Percentiles rank a stretch among this genome's conserved stretches.
Conservation (phyloP, 495 filamentous ascomycete species). For the Penicillium fimorum region DNA sequence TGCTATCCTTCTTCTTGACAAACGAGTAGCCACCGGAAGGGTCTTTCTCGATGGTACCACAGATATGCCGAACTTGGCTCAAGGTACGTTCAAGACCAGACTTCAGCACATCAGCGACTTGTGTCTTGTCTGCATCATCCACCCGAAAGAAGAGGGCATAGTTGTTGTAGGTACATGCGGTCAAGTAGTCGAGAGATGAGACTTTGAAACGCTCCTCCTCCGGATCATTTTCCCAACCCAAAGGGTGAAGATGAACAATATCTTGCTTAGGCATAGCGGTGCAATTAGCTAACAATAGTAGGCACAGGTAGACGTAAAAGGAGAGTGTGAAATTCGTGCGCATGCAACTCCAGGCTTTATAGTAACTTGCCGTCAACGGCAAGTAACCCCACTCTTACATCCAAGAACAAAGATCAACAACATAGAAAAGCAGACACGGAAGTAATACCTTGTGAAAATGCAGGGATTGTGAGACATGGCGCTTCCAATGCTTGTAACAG, state of each 20-base stretch:
- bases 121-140: conserved; percentile 30
- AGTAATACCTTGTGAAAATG: no score
- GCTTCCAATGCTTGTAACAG: no score
- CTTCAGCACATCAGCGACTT: conserved; percentile 25
- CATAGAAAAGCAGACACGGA: no score
- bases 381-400: no score
- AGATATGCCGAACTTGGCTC: conserved; percentile 41
- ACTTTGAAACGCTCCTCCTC: conserved; percentile 25
- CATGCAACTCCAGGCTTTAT: no score
- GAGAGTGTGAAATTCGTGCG: no score
- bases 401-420: no score
- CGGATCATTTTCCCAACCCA: conserved; percentile 22
- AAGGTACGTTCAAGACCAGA: conserved; percentile 40
- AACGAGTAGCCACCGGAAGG: conserved; percentile 35
- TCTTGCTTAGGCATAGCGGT: no score
- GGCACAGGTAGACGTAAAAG: no score
- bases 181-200: conserved; percentile 23
- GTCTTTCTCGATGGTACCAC: conserved; percentile 44
- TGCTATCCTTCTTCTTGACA: conserved; percentile 41
- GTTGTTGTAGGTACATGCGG: conserved; percentile 20
- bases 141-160: conserved; percentile 43
- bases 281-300: no score
- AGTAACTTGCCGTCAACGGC: no score
- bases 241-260: not conserved
- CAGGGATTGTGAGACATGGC: no score